phyloP scores from a whole-genome alignment of 805 yeast species.

The Cyberlindnera galapagoensis region DNA sequence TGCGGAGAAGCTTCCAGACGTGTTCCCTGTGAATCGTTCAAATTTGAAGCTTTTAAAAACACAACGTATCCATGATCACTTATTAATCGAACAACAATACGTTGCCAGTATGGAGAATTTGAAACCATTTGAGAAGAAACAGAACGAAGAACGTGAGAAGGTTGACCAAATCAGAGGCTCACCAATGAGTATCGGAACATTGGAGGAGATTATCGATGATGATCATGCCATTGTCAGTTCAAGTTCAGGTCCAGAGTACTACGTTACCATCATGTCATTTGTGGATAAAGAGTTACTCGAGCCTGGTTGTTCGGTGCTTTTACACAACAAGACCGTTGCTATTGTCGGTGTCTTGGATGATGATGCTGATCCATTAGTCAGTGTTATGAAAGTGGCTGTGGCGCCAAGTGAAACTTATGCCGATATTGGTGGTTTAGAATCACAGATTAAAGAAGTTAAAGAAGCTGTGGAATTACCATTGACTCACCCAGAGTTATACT shows the following conservation, averaged over 20 bases:
- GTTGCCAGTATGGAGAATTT: conserved; percentile 91
- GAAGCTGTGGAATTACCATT: conserved; percentile 85
- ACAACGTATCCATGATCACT: conserved; percentile 95
- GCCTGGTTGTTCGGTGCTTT: conserved; percentile 92
- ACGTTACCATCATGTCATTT: conserved; percentile 91
- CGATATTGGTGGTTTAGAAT: conserved; percentile 94
- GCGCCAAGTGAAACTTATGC: conserved; percentile 96
- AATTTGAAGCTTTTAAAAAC: conserved; percentile 83
- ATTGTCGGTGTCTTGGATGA: conserved; percentile 98
- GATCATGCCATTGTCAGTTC: conserved; percentile 98
- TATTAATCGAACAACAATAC: conserved; percentile 90
- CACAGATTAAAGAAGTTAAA: conserved; percentile 95
- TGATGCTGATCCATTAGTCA: conserved; percentile 96
- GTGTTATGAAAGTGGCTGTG: conserved; percentile 95
- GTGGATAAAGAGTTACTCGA: conserved; percentile 94
- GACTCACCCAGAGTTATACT: conserved; percentile 94
- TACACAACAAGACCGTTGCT: conserved; percentile 93
- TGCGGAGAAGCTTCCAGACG: conserved; percentile 75
- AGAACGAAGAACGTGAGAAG: conserved; percentile 91
- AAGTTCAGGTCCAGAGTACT: conserved; percentile 94
- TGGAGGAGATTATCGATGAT: conserved; percentile 96
- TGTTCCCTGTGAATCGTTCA: conserved; percentile 90
- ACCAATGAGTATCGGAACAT: conserved; percentile 93
- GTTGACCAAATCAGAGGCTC: conserved; percentile 94
- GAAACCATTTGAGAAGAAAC: conserved; percentile 94